A percentile compares a stretch with the other conserved stretches of the same genome.
phyloP scores from a whole-genome alignment of 164 flowering plant genomes.

The Kingdonia uniflora region DNA sequence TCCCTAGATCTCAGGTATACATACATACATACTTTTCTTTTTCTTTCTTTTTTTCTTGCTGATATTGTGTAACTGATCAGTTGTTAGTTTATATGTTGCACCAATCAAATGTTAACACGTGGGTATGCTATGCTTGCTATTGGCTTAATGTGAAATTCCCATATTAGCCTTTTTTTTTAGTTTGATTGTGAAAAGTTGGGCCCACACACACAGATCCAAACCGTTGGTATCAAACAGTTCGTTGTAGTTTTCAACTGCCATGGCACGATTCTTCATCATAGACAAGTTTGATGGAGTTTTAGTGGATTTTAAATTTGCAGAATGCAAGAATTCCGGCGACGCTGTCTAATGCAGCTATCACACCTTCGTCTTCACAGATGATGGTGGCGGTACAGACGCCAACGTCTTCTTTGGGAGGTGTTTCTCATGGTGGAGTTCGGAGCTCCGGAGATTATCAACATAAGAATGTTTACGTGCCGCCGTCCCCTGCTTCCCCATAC shows the following conservation, averaged over 20 bases:
- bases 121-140: no score
- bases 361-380: conserved; percentile 33
- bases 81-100: neutral
- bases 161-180: no score
- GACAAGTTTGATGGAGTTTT: no score
- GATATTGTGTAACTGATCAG: neutral
- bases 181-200: no score
- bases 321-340: conserved; percentile 14
- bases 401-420: conserved; percentile 45
- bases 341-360: conserved; percentile 20
- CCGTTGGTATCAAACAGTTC: no score
- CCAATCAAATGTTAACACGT: no score
- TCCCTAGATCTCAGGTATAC: conserved; percentile 79
- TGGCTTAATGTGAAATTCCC: no score
- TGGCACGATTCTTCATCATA: no score
- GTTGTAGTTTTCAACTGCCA: no score
- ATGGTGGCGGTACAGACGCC: conserved; percentile 40
- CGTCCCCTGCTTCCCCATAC: conserved; percentile 37
- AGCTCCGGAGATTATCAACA: conserved; percentile 40
- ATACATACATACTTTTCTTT: conserved; percentile 3
- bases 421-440: conserved; percentile 31
- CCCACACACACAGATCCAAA: no score
- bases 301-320: no score
- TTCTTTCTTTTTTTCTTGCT: neutral
- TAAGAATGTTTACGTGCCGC: conserved; percentile 48